Conservation (phyloP, 2,329 filamentous ascomycete species). For the Cephalotrichum gorgonifer region DNA sequence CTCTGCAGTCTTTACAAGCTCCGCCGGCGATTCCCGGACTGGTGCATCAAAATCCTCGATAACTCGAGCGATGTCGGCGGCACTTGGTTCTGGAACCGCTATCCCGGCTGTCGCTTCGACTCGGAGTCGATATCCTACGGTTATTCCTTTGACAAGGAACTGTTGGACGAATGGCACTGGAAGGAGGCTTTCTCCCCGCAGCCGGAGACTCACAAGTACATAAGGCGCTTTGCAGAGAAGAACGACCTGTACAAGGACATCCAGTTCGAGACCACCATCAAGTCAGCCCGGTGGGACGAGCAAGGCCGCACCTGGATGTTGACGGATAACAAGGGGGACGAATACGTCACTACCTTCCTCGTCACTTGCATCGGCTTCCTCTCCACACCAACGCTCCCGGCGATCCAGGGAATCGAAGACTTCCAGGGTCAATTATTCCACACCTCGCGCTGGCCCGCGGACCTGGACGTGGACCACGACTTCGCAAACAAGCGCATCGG, state of each 20-base stretch:
- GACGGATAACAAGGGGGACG: slow-evolving; percentile 12
- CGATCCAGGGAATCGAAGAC: slow-evolving; percentile 45
- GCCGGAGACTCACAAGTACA: slow-evolving; percentile 27
- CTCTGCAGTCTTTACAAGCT: slow-evolving; percentile 30
- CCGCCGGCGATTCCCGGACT: slow-evolving; percentile 25
- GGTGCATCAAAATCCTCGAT: slow-evolving; percentile 24
- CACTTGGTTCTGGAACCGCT: slow-evolving; percentile 34
- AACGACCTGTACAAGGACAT: slow-evolving; percentile 28
- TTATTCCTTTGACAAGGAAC: slow-evolving; percentile 28
- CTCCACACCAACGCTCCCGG: slow-evolving; percentile 53
- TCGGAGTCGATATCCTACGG: slow-evolving; percentile 26
- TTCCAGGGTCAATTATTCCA: slow-evolving; percentile 48
- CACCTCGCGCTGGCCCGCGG: slow-evolving; percentile 48
- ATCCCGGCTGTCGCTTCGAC: slow-evolving; percentile 29
- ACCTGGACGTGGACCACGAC: slow-evolving; percentile 27
- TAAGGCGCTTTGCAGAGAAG: slow-evolving; percentile 28
- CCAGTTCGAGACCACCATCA: slow-evolving; percentile 17
- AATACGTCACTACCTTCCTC: slow-evolving; percentile 22
- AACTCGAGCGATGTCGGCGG: slow-evolving; percentile 29
- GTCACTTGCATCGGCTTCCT: slow-evolving; percentile 56
- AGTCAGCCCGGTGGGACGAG: slow-evolving; percentile 17
- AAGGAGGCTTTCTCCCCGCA: slow-evolving; percentile 21
- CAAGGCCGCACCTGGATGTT: slow-evolving; percentile 15
- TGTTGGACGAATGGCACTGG: slow-evolving; percentile 31
- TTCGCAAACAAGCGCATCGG: slow-evolving; percentile 38